Conservation (phyloP, 164 flowering plant genomes). For the Protea cynaroides region DNA sequence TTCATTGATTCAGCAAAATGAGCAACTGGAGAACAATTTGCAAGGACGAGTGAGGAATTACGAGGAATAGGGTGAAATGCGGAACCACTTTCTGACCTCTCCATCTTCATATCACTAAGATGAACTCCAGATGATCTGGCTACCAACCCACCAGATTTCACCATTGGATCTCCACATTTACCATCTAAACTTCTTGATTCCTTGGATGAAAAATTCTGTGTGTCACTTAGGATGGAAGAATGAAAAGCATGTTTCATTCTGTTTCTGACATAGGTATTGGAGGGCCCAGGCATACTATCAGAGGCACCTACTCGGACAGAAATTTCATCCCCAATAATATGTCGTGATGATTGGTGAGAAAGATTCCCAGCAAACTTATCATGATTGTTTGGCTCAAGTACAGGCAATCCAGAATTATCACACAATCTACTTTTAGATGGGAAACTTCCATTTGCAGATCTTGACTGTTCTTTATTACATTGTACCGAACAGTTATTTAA, state of each 20-base stretch:
- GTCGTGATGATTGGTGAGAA: slow-evolving; percentile 10
- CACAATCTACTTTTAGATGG: slow-evolving; percentile 10
- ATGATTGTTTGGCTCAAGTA: slow-evolving; percentile 14
- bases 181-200: slow-evolving; percentile 19
- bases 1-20: slow-evolving; percentile 20
- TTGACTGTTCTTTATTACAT: background rate
- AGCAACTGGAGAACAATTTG: slow-evolving; percentile 17
- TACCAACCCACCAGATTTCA: background rate
- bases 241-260: slow-evolving; percentile 15
- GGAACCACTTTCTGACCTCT: slow-evolving; percentile 7
- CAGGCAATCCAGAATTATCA: slow-evolving; percentile 19
- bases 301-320: slow-evolving; percentile 13
- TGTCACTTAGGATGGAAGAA: slow-evolving; percentile 18
- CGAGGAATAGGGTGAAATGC: slow-evolving; percentile 4
- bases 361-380: slow-evolving; percentile 17
- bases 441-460: background rate
- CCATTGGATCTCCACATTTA: background rate
- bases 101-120: slow-evolving; percentile 10
- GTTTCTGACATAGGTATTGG: slow-evolving; percentile 14
- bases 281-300: slow-evolving; percentile 11
- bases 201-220: slow-evolving; percentile 10
- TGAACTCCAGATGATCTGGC: slow-evolving; percentile 8
- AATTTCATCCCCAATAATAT: slow-evolving; percentile 18
- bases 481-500: slow-evolving; percentile 17
- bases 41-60: slow-evolving; percentile 4